A percentile compares a stretch with the other conserved stretches of the same genome.
These are phyloP conservation scores for Hymenoscyphus salicellus DNA, from an alignment of 2,329 filamentous ascomycete species.

Conservation along the genomic window DNA sequence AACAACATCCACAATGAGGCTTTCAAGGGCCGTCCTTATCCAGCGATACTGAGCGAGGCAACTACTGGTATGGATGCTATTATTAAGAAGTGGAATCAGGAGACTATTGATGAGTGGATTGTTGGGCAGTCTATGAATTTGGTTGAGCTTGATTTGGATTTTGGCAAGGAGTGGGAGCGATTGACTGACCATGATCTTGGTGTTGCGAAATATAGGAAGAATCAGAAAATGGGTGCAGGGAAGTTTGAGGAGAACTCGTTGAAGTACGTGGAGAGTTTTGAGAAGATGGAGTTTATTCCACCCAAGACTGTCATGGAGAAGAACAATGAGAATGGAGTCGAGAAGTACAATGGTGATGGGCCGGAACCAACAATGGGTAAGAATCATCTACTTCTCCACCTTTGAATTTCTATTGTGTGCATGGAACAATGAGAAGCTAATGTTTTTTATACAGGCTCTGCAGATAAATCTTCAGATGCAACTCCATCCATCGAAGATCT, in stretches of 20 bases:
- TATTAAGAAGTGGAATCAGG: slow-evolving; percentile 3
- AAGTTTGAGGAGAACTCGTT: neutral
- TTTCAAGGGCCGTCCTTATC: neutral
- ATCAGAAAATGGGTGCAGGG: neutral
- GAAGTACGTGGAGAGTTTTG: slow-evolving; percentile 5
- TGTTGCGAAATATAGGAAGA: neutral
- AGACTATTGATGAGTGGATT: neutral
- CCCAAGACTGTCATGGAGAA: neutral
- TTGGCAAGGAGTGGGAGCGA: slow-evolving; percentile 11
- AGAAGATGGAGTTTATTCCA: slow-evolving; percentile 23
- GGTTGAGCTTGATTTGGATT: neutral
- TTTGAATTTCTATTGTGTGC: slow-evolving; percentile 1
- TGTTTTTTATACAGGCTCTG: neutral
- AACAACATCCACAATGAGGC: neutral
- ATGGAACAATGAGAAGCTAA: slow-evolving; percentile 13
- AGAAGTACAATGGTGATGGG: neutral
- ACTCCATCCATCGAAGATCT: neutral
- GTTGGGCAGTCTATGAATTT: slow-evolving; percentile 5
- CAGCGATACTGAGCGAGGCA: slow-evolving; percentile 2
- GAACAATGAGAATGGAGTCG: neutral
- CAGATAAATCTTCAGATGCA: neutral
- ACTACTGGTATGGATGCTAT: slow-evolving; percentile 13
- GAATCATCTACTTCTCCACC: neutral
- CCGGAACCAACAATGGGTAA: neutral
- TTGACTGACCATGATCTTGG: slow-evolving; percentile 2